Evolutionary conservation across 1,284 basidiomycete genomes (phyloP).

Genomic region (Cutaneotrichosporon sp.): DNA sequence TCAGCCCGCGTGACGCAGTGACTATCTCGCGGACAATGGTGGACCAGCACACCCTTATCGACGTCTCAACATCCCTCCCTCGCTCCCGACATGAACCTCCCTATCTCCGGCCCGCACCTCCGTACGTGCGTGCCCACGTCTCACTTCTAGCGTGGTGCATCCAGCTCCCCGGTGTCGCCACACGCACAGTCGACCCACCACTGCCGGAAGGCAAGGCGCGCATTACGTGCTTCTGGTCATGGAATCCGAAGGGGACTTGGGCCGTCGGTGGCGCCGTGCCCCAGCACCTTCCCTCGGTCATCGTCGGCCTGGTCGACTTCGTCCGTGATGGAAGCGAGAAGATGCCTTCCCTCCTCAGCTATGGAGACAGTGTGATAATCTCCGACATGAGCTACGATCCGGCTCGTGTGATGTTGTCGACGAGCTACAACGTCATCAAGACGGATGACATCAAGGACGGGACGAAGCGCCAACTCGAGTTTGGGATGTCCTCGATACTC

Average conservation of each 20-base stretch:
- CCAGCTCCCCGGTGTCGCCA: conserved; percentile 59
- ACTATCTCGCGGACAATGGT: conserved; percentile 82
- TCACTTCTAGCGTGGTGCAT: conserved; percentile 89
- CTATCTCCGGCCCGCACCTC: conserved; percentile 89
- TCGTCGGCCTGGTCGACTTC: conserved; percentile 72
- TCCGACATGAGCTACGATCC: conserved; percentile 74
- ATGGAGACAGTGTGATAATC: conserved; percentile 78
- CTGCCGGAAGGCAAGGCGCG: conserved; percentile 58
- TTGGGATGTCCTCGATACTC: conserved; percentile 69
- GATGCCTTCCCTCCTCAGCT: conserved; percentile 72
- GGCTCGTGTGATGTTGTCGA: conserved; percentile 72
- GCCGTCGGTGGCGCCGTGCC: conserved; percentile 63
- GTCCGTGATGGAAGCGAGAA: conserved; percentile 70
- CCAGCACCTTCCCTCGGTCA: conserved; percentile 77
- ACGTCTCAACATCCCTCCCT: conserved; percentile 93
- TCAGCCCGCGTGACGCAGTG: conserved; percentile 84
- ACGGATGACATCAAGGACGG: conserved; percentile 60
- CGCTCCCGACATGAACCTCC: conserved; percentile 85
- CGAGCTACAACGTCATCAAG: conserved; percentile 79
- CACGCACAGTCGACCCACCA: conserved; percentile 47
- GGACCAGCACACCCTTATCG: conserved; percentile 78
- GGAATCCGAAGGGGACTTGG: conserved; percentile 88
- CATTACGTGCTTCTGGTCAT: conserved; percentile 92
- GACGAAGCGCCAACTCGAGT: conserved; percentile 66
- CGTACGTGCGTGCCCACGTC: conserved; percentile 89